Base-by-base conservation (phyloP, 2,329 filamentous ascomycete species). In the Colletotrichum acutatum region DNA sequence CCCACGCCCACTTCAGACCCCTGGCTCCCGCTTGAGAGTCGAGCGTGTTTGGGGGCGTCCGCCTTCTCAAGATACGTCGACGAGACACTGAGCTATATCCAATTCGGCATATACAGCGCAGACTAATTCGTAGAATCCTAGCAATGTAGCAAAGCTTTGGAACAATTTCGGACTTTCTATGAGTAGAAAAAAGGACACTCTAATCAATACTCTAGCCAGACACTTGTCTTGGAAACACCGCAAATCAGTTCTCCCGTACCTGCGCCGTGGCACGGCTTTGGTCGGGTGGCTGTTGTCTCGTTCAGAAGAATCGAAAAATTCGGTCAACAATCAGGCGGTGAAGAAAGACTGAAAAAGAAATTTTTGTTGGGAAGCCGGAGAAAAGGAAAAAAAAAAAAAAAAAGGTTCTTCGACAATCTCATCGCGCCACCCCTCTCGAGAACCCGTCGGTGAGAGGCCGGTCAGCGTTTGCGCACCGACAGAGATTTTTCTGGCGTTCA, bases 301-400 rank as follows among this genome's bases (percentile, higher is more conserved):
- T 52, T 12, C 34, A 24, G 19, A 30, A 54, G 24, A 49, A 46
- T 19, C 32, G 16, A 30, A 56, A 28, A 54, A 46, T 28, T 54
- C 54, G 53, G 66, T 54, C 70, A 69, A 69, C 70, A 69, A 72
- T 59, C 9, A 62, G 34, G 69, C 69, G 69, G 68, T 71, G 64
- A 68, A 65, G 37, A 68, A 72, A 59, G 58, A 34, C 37, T 9
- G 16, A 14, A 63, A 7, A 49, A 49, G 42, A 49, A 49, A 49
- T 22, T 49, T 63, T 68, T 68, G 69, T 72, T 72, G 69, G 65
- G 68, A 71, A 54, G 49, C 24, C 42, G 37, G 37, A 53, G 22
- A 22, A 46, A 26, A 37, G 37, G 37, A 53, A 22, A 22, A 30
- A 19, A 26, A 16, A 7, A 12, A 11, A 4, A 14, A 8, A 24